Conservation (phyloP, 176 grass and related monocot genomes). For the Typha latifolia region DNA sequence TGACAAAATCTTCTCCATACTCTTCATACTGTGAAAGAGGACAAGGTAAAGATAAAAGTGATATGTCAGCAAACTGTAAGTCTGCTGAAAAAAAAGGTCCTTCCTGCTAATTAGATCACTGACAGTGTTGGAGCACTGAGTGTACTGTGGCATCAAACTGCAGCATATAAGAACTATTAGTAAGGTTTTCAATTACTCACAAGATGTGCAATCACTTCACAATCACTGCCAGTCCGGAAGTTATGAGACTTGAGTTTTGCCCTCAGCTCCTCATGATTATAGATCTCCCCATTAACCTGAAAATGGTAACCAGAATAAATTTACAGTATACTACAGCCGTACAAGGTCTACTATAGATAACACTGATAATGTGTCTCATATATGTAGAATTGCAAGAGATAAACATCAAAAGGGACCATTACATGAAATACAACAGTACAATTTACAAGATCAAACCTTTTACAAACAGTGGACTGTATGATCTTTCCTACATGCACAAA, state of each 20-base stretch:
- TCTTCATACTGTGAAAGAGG: conserved; percentile 78
- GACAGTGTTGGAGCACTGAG: neutral
- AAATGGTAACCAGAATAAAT: conserved; percentile 19
- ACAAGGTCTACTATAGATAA: no score
- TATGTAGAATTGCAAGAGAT: no score
- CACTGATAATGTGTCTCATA: no score
- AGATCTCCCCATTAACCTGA: conserved; percentile 98
- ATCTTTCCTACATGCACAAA: no score
- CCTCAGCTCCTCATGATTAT: conserved; percentile 91
- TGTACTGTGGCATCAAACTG: neutral
- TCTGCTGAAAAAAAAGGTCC: neutral
- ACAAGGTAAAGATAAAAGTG: conserved; percentile 9
- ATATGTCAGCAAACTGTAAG: conserved; percentile 2
- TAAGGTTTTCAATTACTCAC: conserved; percentile 34
- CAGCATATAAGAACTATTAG: neutral
- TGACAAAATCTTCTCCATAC: conserved; percentile 83
- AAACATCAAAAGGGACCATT: no score
- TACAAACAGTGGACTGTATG: no score
- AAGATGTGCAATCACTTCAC: conserved; percentile 97
- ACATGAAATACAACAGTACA: no score
- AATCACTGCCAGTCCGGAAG: conserved; percentile 85
- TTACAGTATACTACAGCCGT: neutral
- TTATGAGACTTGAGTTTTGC: conserved; percentile 62
- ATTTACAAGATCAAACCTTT: no score
- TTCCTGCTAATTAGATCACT: no score